Percentiles rank a stretch among this genome's conserved stretches.
phyloP scores from a whole-genome alignment of 2,329 filamentous ascomycete genomes.

The Parafenestella ontariensis region DNA sequence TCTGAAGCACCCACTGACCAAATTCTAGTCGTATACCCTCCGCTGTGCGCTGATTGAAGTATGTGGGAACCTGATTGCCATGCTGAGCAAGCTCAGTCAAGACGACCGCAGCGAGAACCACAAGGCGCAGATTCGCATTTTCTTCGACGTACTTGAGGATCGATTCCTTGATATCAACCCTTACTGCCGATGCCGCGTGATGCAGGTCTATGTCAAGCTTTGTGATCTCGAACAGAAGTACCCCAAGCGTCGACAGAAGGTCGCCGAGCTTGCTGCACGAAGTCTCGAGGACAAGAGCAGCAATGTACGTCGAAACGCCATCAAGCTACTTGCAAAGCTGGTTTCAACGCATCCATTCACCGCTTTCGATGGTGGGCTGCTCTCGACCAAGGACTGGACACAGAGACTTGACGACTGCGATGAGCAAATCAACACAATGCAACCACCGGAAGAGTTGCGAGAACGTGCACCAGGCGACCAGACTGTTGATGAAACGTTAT shows the following conservation, averaged over 20 bases:
- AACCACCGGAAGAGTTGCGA: conserved; percentile 78
- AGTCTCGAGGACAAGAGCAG: conserved; percentile 98
- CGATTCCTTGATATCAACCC: conserved; percentile 96
- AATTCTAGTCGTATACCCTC: conserved; percentile 79
- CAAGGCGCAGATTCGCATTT: conserved; percentile 93
- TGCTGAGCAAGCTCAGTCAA: conserved; percentile 83
- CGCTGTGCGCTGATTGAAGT: conserved; percentile 95
- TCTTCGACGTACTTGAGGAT: conserved; percentile 96
- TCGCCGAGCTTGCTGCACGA: conserved; percentile 83
- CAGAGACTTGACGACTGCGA: conserved; percentile 82
- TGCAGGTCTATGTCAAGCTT: conserved; percentile 91
- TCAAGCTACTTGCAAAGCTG: conserved; percentile 86
- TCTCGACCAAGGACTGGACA: conserved; percentile 86
- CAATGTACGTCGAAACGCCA: conserved; percentile 92
- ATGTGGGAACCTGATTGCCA: conserved; percentile 90
- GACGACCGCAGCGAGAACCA: conserved; percentile 86
- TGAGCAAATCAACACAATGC: conserved; percentile 78
- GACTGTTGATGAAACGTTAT: conserved; percentile 76
- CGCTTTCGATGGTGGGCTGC: conserved; percentile 70
- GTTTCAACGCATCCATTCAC: conserved; percentile 91
- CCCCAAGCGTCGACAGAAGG: conserved; percentile 86
- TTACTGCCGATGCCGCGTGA: conserved; percentile 88
- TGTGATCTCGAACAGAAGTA: conserved; percentile 93
- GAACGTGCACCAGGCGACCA: conserved; percentile 69
- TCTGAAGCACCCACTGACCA: conserved; percentile 1